Conservation (phyloP, 192 early-diverging fungal genomes). For the Backusella sp. region DNA sequence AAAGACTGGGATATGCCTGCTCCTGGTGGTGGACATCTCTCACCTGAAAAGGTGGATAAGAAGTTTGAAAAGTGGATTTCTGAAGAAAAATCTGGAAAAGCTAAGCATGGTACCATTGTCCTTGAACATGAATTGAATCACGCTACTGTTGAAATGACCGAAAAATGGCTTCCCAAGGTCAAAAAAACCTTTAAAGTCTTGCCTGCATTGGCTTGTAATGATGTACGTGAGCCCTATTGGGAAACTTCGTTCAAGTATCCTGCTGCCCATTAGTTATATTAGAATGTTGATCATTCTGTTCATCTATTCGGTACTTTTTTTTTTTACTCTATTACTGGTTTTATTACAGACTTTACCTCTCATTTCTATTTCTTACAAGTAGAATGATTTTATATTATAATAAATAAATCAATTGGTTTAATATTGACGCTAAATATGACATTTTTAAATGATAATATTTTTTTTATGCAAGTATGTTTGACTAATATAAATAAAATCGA, state of each 20-base stretch:
- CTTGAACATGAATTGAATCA: conserved; percentile 44
- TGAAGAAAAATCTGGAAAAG: conserved; percentile 13
- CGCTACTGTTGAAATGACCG: conserved; percentile 38
- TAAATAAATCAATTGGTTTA: too few species aligned
- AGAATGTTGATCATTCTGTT: too few species aligned
- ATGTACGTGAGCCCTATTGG: conserved; percentile 36
- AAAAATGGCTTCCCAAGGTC: conserved; percentile 39
- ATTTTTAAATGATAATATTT: too few species aligned
- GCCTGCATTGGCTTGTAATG: conserved; percentile 23
- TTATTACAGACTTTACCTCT: too few species aligned
- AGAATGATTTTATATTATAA: too few species aligned
- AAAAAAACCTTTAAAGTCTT: conserved; percentile 30
- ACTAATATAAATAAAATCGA: too few species aligned
- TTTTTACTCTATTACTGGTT: too few species aligned
- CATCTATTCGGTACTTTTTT: too few species aligned
- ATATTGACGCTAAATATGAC: too few species aligned
- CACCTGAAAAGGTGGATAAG: conserved; percentile 18
- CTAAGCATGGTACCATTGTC: conserved; percentile 23
- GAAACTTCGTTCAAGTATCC: conserved; percentile 33
- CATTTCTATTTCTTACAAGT: too few species aligned
- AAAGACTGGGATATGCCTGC: conserved; percentile 42
- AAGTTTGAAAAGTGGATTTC: conserved; percentile 34
- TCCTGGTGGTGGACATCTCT: conserved; percentile 23
- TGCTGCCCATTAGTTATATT: too few species aligned
- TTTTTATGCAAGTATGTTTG: too few species aligned